These are phyloP conservation scores for Podila clonocystis DNA, from an alignment of 192 early-diverging fungal species.

Conservation along the genomic window DNA sequence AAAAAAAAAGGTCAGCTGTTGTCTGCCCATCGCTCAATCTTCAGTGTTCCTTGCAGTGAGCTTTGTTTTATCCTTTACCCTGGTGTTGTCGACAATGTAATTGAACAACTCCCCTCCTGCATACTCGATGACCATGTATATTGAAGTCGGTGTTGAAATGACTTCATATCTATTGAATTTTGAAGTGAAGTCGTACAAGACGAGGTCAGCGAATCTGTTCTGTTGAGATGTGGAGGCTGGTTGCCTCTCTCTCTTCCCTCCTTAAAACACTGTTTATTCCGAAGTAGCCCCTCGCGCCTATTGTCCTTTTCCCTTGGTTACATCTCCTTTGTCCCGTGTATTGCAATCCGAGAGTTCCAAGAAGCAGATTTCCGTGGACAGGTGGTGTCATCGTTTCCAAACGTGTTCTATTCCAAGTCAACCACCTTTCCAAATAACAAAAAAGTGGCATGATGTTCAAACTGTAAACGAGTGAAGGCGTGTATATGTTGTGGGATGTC, in stretches of 20 bases:
- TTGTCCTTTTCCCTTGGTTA: too few relatives aligned
- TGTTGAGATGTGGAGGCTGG: not conserved
- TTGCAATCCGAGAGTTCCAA: too few relatives aligned
- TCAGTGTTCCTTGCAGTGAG: too few relatives aligned
- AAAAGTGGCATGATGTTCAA: slow-evolving; percentile 6
- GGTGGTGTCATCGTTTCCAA: too few relatives aligned
- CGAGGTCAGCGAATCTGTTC: not conserved
- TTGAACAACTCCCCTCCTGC: slow-evolving; percentile 88
- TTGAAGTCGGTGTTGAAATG: slow-evolving; percentile 95
- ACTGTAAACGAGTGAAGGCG: not conserved
- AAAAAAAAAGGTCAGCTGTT: not conserved
- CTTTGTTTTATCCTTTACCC: slow-evolving; percentile 39
- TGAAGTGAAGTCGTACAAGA: not conserved
- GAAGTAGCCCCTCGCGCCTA: too few relatives aligned
- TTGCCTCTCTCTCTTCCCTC: too few relatives aligned
- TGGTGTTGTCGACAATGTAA: slow-evolving; percentile 84
- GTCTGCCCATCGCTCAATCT: not conserved
- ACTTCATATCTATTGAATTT: slow-evolving; percentile 83
- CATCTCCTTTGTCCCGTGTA: too few relatives aligned
- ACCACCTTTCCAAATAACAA: not conserved
- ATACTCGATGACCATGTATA: slow-evolving; percentile 96
- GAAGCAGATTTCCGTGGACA: too few relatives aligned
- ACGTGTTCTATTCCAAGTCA: not conserved
- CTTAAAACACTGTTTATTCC: too few relatives aligned
- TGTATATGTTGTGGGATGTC: not conserved